Evolutionary conservation across 768 basidiomycete species (phyloP), one percentile per base, ranked within the genome.

Genomic region (Leccinellum albellum): DNA sequence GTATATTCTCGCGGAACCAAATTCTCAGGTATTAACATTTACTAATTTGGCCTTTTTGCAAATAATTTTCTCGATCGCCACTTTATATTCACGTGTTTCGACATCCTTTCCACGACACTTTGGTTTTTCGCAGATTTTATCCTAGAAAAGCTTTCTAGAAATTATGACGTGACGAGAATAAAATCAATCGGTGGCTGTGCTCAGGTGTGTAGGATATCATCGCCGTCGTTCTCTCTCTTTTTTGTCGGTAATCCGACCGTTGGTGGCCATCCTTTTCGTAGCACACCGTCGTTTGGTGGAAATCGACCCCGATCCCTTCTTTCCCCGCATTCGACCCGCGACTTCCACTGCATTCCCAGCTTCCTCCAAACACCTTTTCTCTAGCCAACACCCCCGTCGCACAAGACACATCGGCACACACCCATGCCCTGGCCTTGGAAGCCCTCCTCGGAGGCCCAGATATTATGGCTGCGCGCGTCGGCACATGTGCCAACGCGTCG

Each of bases 271-370:
- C 40, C 14, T 44, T 35, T 51, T 21, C 47, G 26, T 57, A 77
- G 84, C 85, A 87, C 67, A 88, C 89, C 3, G 76, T 91, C 20
- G 90, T 93, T 40, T 92, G 89, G 88, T 92, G 90, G 89, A 90
- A 89, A 73, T 85, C 88, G 1, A 87, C 85, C 8, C 81, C 89
- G 10, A 80, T 89, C 13, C 84, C 86, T 14, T 85, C 84, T 8
- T 77, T 93, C 53, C 87, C 88, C 23, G 80, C 84, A 17, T 76
- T 92, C 50, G 88, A 91, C 65, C 83, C 89, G 3, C 81, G 83
- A 61, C 70, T 83, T n/a, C 83, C 87, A 0, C 73, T 92, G 7
- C 82, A 88, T 63, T 73, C 81, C 1, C 89, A 90, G 64, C 86
- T 92, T 55, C 79, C 82, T 1, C 74, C 86, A 0, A 82, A 82